These are phyloP conservation scores for Holtermanniella nyarrowii DNA, from an alignment of 768 basidiomycete genomes.

Conservation along the genomic window DNA sequence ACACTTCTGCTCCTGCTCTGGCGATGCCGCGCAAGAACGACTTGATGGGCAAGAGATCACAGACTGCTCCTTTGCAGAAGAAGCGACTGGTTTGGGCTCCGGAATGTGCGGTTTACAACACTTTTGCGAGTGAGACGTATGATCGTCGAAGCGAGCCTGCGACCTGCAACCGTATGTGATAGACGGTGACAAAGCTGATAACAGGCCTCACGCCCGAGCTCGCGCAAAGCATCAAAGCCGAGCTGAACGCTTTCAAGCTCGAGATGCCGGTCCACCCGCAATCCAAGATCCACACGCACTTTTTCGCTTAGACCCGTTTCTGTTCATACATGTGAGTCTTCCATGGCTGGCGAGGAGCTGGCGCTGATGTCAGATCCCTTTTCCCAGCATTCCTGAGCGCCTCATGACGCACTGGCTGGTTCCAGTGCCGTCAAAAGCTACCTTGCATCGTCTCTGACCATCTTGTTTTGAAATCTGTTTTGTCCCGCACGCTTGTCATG, in stretches of 20 bases:
- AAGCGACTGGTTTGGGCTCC: constrained; percentile 80
- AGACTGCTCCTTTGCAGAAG: constrained; percentile 49
- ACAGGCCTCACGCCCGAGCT: constrained; percentile 67
- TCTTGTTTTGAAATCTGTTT: not conserved
- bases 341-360: not conserved
- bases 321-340: not conserved
- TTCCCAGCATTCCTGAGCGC: not conserved
- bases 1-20: constrained; percentile 82
- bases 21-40: constrained; percentile 46
- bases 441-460: not conserved
- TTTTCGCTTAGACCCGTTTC: constrained; percentile 18
- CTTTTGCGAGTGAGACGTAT: constrained; percentile 83
- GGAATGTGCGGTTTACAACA: constrained; percentile 89
- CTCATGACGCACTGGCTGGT: not conserved
- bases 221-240: constrained; percentile 82
- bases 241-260: constrained; percentile 94
- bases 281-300: constrained; percentile 62
- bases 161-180: constrained; percentile 66
- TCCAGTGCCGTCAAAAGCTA: not conserved
- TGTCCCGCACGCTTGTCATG: not conserved
- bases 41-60: constrained; percentile 46
- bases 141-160: constrained; percentile 92
- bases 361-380: not conserved
- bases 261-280: constrained; percentile 98
- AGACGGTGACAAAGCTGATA: not conserved